Conservation (phyloP, 495 filamentous ascomycete species). For the Aspergillus taichungensis region DNA sequence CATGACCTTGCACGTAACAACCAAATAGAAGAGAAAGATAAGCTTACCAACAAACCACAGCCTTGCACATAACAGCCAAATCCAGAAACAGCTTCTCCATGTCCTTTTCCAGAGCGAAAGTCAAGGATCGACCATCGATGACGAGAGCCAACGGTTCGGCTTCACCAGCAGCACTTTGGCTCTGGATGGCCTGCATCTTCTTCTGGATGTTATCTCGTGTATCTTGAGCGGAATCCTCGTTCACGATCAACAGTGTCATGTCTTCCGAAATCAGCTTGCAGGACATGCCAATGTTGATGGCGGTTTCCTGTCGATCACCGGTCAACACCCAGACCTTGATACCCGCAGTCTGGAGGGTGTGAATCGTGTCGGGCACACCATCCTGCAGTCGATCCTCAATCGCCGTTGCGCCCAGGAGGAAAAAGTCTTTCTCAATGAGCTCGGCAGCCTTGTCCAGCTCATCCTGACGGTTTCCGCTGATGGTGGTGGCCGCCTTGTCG, state of each 20-base stretch:
- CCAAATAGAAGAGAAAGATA: not conserved
- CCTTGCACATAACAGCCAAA: slow-evolving; percentile 91
- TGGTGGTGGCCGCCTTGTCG: slow-evolving; percentile 83
- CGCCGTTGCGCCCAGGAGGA: slow-evolving; percentile 87
- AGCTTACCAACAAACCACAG: slow-evolving; percentile 86
- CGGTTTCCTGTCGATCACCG: slow-evolving; percentile 96
- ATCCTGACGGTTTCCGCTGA: slow-evolving; percentile 83
- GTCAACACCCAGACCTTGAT: slow-evolving; percentile 99
- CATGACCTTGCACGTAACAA: not conserved
- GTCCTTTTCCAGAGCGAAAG: slow-evolving; percentile 87
- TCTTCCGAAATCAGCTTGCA: slow-evolving; percentile 98
- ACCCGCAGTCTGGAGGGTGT: slow-evolving; percentile 90
- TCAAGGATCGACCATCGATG: slow-evolving; percentile 93
- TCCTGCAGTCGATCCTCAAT: slow-evolving; percentile 98
- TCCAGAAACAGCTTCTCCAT: slow-evolving; percentile 92
- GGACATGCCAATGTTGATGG: slow-evolving; percentile 99
- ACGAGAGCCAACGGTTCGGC: slow-evolving; percentile 86
- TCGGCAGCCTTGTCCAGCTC: slow-evolving; percentile 98
- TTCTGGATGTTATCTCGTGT: slow-evolving; percentile 83
- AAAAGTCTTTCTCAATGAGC: slow-evolving; percentile 85
- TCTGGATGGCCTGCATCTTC: slow-evolving; percentile 81
- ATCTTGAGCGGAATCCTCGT: slow-evolving; percentile 68
- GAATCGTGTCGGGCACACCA: slow-evolving; percentile 96
- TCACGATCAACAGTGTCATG: slow-evolving; percentile 95
- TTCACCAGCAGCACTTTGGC: slow-evolving; percentile 65